Conservation (phyloP, 176 grass and related monocot species). For the Carex parvula region DNA sequence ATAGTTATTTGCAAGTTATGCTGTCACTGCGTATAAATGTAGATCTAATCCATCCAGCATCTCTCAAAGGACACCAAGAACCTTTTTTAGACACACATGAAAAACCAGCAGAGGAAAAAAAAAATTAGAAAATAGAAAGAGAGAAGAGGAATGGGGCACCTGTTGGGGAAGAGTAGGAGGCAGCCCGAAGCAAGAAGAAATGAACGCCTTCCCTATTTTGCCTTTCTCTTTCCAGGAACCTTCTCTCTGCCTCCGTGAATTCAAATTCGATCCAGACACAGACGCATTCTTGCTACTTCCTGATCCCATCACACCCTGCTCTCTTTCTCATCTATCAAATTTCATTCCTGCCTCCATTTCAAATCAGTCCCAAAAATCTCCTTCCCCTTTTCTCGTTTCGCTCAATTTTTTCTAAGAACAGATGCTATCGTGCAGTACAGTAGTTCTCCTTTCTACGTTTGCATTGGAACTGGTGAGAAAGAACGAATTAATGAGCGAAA, state of each 20-base stretch:
- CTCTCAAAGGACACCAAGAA: background rate
- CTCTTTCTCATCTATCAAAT: background rate
- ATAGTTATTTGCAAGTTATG: background rate
- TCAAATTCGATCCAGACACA: slow-evolving; percentile 8
- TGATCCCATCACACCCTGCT: slow-evolving; percentile 33
- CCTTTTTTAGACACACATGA: background rate
- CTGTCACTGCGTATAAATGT: background rate
- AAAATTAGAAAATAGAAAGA: background rate
- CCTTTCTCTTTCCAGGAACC: slow-evolving; percentile 20
- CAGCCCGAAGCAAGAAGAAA: slow-evolving; percentile 73
- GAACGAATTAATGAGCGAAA: background rate
- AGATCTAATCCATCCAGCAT: background rate
- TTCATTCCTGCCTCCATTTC: background rate
- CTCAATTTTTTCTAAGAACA: background rate
- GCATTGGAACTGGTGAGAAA: slow-evolving; percentile 7
- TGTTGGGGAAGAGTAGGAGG: slow-evolving; percentile 19
- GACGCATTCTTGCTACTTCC: slow-evolving; percentile 64
- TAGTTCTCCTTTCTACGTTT: background rate
- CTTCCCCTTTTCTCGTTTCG: slow-evolving; percentile 3
- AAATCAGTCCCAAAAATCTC: background rate
- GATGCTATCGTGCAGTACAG: background rate
- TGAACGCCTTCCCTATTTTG: slow-evolving; percentile 30
- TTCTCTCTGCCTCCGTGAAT: slow-evolving; percentile 14
- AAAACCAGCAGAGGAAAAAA: background rate
- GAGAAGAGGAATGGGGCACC: background rate